Percentiles rank a stretch among this genome's conserved stretches.
These are phyloP conservation scores for Emiliania huxleyi DNA, from an alignment of 78 protist species.

Conservation along the genomic window DNA sequence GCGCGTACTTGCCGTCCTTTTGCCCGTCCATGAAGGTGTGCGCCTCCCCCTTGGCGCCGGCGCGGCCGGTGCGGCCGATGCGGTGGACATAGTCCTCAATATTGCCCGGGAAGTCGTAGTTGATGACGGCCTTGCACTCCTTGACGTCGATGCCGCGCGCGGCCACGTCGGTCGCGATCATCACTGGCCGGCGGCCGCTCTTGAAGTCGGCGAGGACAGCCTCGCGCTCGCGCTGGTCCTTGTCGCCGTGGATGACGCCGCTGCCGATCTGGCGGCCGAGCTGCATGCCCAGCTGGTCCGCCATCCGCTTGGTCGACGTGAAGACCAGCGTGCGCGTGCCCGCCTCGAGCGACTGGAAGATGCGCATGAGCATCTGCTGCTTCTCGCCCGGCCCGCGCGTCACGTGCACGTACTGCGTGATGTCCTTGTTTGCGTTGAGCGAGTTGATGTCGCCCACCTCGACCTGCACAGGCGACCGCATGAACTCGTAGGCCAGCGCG, in stretches of 20 bases:
- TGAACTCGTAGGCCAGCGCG: constrained; percentile 41
- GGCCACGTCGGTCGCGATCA: constrained; percentile 85
- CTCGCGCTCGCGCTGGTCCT: constrained; percentile 60
- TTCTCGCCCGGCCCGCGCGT: constrained; percentile 25
- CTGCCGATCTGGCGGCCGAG: background rate
- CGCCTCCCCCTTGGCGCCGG: constrained; percentile 78
- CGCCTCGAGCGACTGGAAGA: background rate
- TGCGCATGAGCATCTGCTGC: background rate
- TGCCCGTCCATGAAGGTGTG: constrained; percentile 63
- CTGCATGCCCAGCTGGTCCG: constrained; percentile 42
- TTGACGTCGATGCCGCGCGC: constrained; percentile 81
- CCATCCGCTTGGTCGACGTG: constrained; percentile 46
- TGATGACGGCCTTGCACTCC: constrained; percentile 78
- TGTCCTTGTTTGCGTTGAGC: constrained; percentile 77
- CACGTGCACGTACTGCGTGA: constrained; percentile 75
- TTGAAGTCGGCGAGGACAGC: constrained; percentile 58
- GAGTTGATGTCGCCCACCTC: constrained; percentile 38
- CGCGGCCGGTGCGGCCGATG: constrained; percentile 97
- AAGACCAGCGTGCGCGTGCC: constrained; percentile 38
- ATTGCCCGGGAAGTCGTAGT: constrained; percentile 82
- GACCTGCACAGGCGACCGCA: constrained; percentile 33
- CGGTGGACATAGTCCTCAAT: constrained; percentile 96
- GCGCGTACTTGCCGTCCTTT: background rate
- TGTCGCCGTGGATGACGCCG: constrained; percentile 67
- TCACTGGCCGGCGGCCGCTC: constrained; percentile 56